Conservation (phyloP, 148 eudicot genomes). For the Nepenthes mirabilis region DNA sequence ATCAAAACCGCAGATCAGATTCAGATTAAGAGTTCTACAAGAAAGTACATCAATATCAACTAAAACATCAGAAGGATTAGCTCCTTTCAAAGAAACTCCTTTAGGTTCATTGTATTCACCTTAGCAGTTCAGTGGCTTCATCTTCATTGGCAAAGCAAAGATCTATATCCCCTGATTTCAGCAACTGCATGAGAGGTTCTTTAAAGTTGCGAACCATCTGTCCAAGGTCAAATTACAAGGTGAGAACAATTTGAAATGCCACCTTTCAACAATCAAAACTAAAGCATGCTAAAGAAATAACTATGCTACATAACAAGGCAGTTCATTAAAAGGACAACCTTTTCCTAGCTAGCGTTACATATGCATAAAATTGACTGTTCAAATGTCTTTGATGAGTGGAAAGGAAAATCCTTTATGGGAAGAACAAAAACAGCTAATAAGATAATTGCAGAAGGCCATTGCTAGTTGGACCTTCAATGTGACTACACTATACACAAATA, state of each 20-base stretch:
- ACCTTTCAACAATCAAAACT: neutral
- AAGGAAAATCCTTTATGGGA: neutral
- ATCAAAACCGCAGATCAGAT: neutral
- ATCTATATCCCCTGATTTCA: constrained; percentile 76
- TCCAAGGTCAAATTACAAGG: neutral
- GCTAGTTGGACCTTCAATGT: neutral
- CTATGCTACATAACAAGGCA: neutral
- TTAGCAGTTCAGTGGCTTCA: constrained; percentile 79
- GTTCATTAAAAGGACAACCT: too few species aligned
- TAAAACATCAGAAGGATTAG: too few species aligned
- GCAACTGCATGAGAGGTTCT: constrained; percentile 49
- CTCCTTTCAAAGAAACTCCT: too few species aligned
- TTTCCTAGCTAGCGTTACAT: too few species aligned
- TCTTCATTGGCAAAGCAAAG: constrained; percentile 99
- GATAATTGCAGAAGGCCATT: neutral
- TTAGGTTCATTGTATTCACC: constrained; percentile 20
- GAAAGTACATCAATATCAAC: too few species aligned
- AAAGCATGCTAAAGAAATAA: neutral
- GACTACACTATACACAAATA: neutral
- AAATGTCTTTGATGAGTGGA: too few species aligned
- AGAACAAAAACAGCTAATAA: neutral
- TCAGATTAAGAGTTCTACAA: too few species aligned
- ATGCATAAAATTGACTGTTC: too few species aligned
- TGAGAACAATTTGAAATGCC: neutral
- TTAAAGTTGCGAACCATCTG: constrained; percentile 84